These are phyloP conservation scores for Chloromonas sp. DNA, from an alignment of 163 green algal species.

Conservation along the genomic window DNA sequence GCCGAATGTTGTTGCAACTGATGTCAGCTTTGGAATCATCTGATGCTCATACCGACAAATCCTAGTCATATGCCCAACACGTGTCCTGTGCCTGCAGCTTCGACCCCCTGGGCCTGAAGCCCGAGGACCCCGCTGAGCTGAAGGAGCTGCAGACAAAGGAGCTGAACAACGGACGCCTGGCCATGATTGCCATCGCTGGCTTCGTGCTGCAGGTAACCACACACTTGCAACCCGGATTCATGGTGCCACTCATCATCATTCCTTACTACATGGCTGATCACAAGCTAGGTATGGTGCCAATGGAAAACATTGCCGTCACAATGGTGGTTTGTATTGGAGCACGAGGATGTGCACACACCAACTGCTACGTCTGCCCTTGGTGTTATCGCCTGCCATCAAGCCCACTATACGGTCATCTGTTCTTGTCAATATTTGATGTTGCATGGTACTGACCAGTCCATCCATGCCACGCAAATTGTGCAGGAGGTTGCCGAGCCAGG, in stretches of 20 bases:
- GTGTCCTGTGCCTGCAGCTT: slow-evolving; percentile 35
- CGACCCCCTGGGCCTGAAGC: slow-evolving; percentile 65
- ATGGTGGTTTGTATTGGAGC: too few species aligned
- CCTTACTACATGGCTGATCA: background rate
- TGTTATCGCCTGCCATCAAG: too few species aligned
- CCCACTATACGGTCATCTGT: too few species aligned
- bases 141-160: slow-evolving; percentile 71
- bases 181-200: slow-evolving; percentile 74
- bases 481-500: slow-evolving; percentile 54
- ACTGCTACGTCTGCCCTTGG: too few species aligned
- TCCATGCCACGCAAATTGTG: background rate
- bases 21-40: too few species aligned
- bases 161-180: slow-evolving; percentile 74
- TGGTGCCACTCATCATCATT: background rate
- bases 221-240: background rate
- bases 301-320: too few species aligned
- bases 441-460: too few species aligned
- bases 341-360: too few species aligned
- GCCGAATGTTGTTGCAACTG: too few species aligned
- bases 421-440: too few species aligned
- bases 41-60: too few species aligned
- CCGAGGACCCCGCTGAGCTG: slow-evolving; percentile 46
- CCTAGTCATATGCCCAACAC: too few species aligned
- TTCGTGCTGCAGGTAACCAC: slow-evolving; percentile 28
- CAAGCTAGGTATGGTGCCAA: background rate